Base-by-base conservation (phyloP, 2,329 filamentous ascomycete species). In the Ceratocystiopsis sp. region DNA sequence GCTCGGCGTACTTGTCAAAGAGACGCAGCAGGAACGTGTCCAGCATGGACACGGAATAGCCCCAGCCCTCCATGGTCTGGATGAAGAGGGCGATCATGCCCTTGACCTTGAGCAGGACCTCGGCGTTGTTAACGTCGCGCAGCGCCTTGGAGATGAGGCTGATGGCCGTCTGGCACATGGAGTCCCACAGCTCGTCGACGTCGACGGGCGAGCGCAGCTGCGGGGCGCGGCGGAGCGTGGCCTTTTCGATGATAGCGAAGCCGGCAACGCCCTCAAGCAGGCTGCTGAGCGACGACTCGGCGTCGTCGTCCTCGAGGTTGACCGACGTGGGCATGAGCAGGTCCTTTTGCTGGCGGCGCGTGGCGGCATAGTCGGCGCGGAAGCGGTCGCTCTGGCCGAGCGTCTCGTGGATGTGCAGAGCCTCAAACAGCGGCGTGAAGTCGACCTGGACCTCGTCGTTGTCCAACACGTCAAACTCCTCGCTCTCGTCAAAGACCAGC, bases 161-260 rank as follows among this genome's bases (percentile, higher is more conserved):
- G 51, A 96, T 85, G 0, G 84, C 80, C 38, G 80, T 78, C 54
- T 87, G 84, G 56, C 89, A 96, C 84, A 96, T 91, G 0, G 87
- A 95, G 54, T 96, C 89, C 91, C 91, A 98, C 2, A 98, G 66
- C 60, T 96, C 91, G 55, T 98, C 91, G n/a, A 95, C 87, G 64
- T 98, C 91, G 50, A 83, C 75, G 12, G 75, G 66, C 25, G 85
- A 81, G 49, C 91, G 78, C 41, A 98, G 66, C 54, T 91, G 84
- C 2, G 85, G 84, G 1, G 81, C 80, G 51, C 82, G 81, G 50
- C 80, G 80, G 78, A 95, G 86, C 0, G 91, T 98, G 11, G 85
- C 84, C 53, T 84, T 86, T 59, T 98, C 91, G 36, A 98, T 84
- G 47, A 98, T 95, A 8, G 89, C 85, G 60, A 98, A 98, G 0